Conservation (phyloP, 129 eudicot species). For the Daucus carota region DNA sequence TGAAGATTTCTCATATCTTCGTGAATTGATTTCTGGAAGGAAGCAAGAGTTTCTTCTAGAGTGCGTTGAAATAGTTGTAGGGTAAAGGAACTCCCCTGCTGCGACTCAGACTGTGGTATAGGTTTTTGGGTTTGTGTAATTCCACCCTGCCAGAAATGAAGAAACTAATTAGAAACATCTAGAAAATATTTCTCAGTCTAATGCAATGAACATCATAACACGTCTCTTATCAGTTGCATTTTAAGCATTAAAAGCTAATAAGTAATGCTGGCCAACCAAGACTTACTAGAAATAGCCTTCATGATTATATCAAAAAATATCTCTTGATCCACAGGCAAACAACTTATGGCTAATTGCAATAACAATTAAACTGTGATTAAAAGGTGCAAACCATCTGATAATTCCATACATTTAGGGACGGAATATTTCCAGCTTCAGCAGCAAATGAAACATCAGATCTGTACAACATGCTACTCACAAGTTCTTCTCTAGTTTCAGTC, state of each 20-base stretch:
- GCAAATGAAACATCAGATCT: constrained; percentile 45
- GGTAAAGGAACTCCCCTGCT: constrained; percentile 81
- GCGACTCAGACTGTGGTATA: constrained; percentile 43
- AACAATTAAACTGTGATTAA: not conserved
- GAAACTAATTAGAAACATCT: constrained; percentile 6
- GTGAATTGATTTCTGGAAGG: constrained; percentile 88
- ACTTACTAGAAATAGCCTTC: not conserved
- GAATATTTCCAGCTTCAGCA: constrained; percentile 39
- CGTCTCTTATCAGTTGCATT: not conserved
- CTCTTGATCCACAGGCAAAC: not conserved
- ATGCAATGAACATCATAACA: not conserved
- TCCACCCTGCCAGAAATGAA: constrained; percentile 45
- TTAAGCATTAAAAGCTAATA: not conserved
- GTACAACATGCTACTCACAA: constrained; percentile 53
- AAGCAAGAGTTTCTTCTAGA: constrained; percentile 83
- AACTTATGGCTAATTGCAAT: not conserved
- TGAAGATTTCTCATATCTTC: constrained; percentile 97
- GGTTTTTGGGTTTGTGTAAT: constrained; percentile 35
- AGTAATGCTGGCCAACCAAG: not conserved
- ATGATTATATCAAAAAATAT: not conserved
- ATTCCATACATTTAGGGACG: constrained; percentile 52
- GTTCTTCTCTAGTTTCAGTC: constrained; percentile 78
- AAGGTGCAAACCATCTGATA: not conserved
- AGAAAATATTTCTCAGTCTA: not conserved
- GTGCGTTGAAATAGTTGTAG: constrained; percentile 92